phyloP scores from a whole-genome alignment of 176 grass and related monocot genomes.

The Oryza glumipatula region DNA sequence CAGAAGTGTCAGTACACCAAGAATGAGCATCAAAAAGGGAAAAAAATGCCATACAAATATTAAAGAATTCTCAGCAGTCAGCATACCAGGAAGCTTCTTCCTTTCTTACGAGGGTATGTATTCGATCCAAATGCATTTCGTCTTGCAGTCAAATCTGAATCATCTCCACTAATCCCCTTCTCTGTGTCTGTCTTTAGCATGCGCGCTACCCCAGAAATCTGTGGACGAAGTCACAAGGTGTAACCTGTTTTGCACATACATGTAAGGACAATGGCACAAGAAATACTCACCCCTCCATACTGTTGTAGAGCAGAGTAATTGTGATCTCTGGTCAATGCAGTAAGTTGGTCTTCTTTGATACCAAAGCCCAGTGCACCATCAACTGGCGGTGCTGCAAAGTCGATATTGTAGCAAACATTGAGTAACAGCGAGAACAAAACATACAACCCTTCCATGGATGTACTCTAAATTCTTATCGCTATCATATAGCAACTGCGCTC shows the following conservation, averaged over 20 bases:
- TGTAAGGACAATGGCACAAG: slow-evolving; percentile 9
- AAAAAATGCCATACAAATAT: neutral
- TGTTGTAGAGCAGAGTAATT: slow-evolving; percentile 76
- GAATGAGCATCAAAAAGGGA: neutral
- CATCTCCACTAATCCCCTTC: slow-evolving; percentile 61
- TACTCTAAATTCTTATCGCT: neutral
- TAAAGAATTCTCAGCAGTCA: neutral
- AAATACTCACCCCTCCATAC: slow-evolving; percentile 65
- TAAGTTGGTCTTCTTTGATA: slow-evolving; percentile 79
- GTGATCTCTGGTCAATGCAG: slow-evolving; percentile 78
- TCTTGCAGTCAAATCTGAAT: slow-evolving; percentile 63
- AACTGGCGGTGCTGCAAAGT: slow-evolving; percentile 29
- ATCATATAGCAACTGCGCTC: neutral
- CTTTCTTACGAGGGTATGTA: slow-evolving; percentile 94
- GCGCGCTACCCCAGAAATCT: slow-evolving; percentile 71
- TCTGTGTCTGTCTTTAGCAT: slow-evolving; percentile 77
- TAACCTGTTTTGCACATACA: slow-evolving; percentile 13
- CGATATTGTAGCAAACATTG: slow-evolving; percentile 24
- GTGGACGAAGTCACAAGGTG: slow-evolving; percentile 26
- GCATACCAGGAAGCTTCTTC: slow-evolving; percentile 76
- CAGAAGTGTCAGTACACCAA: slow-evolving; percentile 3
- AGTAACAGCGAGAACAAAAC: neutral
- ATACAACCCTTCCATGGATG: neutral
- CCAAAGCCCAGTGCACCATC: slow-evolving; percentile 60
- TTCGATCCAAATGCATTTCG: slow-evolving; percentile 71